phyloP scores from a whole-genome alignment of 208 protist species.

The Trypanosoma congolense region DNA sequence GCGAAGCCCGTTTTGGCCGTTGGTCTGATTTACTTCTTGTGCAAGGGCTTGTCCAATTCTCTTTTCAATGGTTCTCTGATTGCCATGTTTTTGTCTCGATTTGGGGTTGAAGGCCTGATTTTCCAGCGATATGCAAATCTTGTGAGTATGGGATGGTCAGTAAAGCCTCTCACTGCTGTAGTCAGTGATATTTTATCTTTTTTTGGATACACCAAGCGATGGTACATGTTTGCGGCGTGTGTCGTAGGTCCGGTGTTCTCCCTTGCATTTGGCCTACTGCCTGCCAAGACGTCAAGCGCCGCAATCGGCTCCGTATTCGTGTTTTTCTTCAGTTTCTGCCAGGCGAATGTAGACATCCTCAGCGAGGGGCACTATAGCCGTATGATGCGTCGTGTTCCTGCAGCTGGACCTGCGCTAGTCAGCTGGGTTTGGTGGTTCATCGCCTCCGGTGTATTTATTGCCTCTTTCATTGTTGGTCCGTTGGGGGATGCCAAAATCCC shows the following conservation, averaged over 20 bases:
- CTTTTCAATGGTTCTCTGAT: constrained; percentile 23
- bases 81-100: constrained; percentile 36
- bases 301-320: constrained; percentile 23
- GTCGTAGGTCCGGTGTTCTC: constrained; percentile 20
- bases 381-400: constrained; percentile 25
- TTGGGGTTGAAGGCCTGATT: constrained; percentile 8
- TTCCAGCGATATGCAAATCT: constrained; percentile 35
- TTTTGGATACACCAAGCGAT: constrained; percentile 42
- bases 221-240: constrained; percentile 33
- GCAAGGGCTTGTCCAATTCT: constrained; percentile 26
- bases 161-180: constrained; percentile 38
- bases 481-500: constrained; percentile 26
- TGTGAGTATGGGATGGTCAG: constrained; percentile 34
- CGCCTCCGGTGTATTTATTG: constrained; percentile 24
- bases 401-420: constrained; percentile 24
- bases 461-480: constrained; percentile 27
- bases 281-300: constrained; percentile 22
- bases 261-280: constrained; percentile 30
- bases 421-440: constrained; percentile 36
- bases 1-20: constrained; percentile 24
- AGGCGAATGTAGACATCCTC: constrained; percentile 42
- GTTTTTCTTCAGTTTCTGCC: constrained; percentile 30
- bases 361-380: constrained; percentile 41
- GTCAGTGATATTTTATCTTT: constrained; percentile 35
- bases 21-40: constrained; percentile 29